Evolutionary conservation across 495 filamentous ascomycete species (phyloP).

Genomic region (Aspergillus panamensis): DNA sequence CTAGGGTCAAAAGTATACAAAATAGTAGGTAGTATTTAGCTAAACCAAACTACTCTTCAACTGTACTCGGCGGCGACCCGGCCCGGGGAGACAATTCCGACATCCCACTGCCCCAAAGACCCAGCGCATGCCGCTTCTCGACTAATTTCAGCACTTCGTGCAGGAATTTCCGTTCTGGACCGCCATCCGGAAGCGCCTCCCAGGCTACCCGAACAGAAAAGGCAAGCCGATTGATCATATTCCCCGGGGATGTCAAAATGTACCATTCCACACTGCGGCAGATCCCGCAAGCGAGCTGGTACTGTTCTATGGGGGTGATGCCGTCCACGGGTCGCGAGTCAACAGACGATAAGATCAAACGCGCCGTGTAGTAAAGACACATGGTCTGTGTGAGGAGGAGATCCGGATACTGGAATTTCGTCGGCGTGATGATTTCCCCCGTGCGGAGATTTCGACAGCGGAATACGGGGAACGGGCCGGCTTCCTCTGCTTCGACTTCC

Average conservation of each 20-base stretch:
- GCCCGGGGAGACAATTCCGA: slow-evolving; percentile 34
- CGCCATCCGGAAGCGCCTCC: slow-evolving; percentile 39
- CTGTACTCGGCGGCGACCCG: slow-evolving; percentile 19
- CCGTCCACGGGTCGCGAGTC: slow-evolving; percentile 36
- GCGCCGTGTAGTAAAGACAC: slow-evolving; percentile 39
- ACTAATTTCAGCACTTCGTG: slow-evolving; percentile 40
- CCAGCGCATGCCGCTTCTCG: slow-evolving; percentile 37
- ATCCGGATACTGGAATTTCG: slow-evolving; percentile 39
- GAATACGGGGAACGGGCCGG: slow-evolving; percentile 39
- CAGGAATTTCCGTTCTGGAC: slow-evolving; percentile 40
- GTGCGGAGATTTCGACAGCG: slow-evolving; percentile 39
- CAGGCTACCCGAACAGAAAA: slow-evolving; percentile 44
- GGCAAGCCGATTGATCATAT: slow-evolving; percentile 49
- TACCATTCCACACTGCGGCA: slow-evolving; percentile 44
- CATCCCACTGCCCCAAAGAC: slow-evolving; percentile 43
- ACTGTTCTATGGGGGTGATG: slow-evolving; percentile 35
- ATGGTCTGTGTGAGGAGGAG: slow-evolving; percentile 43
- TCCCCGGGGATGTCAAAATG: slow-evolving; percentile 38
- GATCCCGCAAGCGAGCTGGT: slow-evolving; percentile 40
- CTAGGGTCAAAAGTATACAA: neutral
- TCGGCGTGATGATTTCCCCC: slow-evolving; percentile 33
- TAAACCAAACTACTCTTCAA: neutral
- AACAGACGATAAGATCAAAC: slow-evolving; percentile 38
- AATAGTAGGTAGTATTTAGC: slow-evolving; percentile 4
- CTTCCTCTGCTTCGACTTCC: slow-evolving; percentile 27